phyloP scores from a whole-genome alignment of 257 asterid species.

The Solanum paucissectum region DNA sequence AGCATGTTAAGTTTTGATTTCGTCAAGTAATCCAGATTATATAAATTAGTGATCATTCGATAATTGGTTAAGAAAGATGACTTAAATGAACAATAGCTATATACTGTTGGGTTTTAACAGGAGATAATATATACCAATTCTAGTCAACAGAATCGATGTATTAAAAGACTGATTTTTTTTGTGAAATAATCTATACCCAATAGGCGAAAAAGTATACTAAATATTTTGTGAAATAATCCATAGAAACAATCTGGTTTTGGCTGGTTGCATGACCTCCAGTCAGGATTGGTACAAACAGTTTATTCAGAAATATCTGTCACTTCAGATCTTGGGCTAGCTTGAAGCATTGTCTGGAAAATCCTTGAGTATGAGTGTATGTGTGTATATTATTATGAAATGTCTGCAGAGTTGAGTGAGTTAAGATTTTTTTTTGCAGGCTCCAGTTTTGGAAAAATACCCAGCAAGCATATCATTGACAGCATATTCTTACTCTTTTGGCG shows the following conservation, averaged over 20 bases:
- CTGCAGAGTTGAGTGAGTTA: background rate
- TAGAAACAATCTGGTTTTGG: background rate
- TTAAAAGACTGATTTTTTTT: background rate
- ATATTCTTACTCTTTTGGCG: constrained; percentile 72
- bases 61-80: background rate
- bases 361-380: background rate
- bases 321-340: background rate
- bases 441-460: constrained; percentile 76
- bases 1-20: background rate
- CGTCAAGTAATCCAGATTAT: background rate
- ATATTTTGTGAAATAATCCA: background rate
- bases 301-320: background rate
- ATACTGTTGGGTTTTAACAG: too few relatives aligned
- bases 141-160: background rate
- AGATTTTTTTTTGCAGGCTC: constrained; percentile 49
- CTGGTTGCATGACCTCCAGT: background rate
- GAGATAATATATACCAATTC: background rate
- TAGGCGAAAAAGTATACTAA: background rate
- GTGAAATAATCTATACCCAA: background rate
- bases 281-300: background rate
- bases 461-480: constrained; percentile 90
- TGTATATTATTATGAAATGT: background rate
- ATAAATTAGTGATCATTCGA: background rate
- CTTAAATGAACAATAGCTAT: background rate
- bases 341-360: background rate